Evolutionary conservation across 1,139 yeast genomes (phyloP).

Genomic region (Yarrowia galli): DNA sequence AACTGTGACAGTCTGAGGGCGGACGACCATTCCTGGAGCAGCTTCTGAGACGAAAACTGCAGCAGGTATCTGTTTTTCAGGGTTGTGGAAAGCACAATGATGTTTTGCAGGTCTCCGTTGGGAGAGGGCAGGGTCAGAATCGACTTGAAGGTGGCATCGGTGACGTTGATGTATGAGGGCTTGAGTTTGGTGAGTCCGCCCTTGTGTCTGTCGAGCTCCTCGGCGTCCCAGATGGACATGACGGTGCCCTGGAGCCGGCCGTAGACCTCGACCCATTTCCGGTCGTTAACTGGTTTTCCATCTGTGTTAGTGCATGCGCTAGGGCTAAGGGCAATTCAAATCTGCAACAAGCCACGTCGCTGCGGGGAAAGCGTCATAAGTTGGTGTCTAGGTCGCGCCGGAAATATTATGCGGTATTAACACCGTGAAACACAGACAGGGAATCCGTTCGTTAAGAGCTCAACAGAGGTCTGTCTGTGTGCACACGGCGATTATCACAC

Average conservation of each 20-base stretch:
- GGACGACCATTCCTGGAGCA: conserved; percentile 68
- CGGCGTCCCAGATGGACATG: conserved; percentile 92
- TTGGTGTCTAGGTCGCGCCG: background rate
- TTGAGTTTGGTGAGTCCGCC: conserved; percentile 50
- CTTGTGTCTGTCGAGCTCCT: conserved; percentile 56
- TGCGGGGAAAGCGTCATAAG: background rate
- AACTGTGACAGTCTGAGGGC: conserved; percentile 80
- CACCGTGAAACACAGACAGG: too few species aligned
- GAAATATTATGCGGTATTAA: background rate
- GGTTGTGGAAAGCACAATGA: conserved; percentile 87
- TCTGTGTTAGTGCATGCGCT: conserved; percentile 55
- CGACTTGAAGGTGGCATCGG: conserved; percentile 88
- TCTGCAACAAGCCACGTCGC: background rate
- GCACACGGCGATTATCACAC: conserved; percentile 15
- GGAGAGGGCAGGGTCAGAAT: conserved; percentile 68
- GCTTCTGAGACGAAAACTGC: conserved; percentile 63
- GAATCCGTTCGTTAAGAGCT: background rate
- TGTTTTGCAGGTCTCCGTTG: conserved; percentile 71
- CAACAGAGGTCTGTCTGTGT: background rate
- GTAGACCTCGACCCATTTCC: conserved; percentile 91
- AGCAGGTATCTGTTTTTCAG: conserved; percentile 83
- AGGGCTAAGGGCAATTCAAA: background rate
- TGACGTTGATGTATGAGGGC: conserved; percentile 89
- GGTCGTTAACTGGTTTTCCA: conserved; percentile 78
- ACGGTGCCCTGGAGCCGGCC: conserved; percentile 92